Base-by-base conservation (phyloP, 2,329 filamentous ascomycete genomes). In the Colletotrichum eremochloae region DNA sequence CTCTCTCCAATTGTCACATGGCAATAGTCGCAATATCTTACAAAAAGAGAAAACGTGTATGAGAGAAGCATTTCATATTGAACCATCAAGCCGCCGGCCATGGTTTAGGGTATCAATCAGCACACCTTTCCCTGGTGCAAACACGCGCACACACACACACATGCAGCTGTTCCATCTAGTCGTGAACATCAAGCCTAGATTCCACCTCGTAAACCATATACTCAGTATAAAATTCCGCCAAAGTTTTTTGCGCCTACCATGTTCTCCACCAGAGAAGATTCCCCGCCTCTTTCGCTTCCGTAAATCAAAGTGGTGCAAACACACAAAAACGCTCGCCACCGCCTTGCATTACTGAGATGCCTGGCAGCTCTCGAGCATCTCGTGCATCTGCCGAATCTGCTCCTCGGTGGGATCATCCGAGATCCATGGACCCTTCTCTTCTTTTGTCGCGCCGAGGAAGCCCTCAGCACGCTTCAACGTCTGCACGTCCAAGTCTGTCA, bases 401-500 rank as follows among this genome's bases (percentile, higher is more conserved):
- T 89, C 88, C 68, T 88, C 85, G 2, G 87, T 90, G 4, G 91
- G 89, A 79, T 94, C 92, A 74, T 95, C 92, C 0, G 91, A 90
- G 68, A 95, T 82, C 94, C 94, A 97, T 9, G 91, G 88, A 1
- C 95, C 96, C 81, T 94, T 95, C 86, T 98, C 95, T 76, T 96
- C 94, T 0, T 93, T 91, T 0, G 93, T 96, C 6, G 95, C 92
- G 73, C 87, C 87, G 76, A 92, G 91, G 79, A 98, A 92, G 38
- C 93, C 96, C 76, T 97, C 90, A n/a, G 95, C 94, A 42, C 96
- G 90, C 81, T 93, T 92, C 80, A 98, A 82, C 2, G 95, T 98
- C 84, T 96, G 92, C 63, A 98, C 90, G 79, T 98, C 96, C 56
- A 99, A 87, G 79, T 98, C 96, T 8, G 96, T 98, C 50, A 98